Evolutionary conservation across 1,284 basidiomycete genomes (phyloP), one percentile per base, ranked within the genome.

Genomic region (Abortiporus biennis): DNA sequence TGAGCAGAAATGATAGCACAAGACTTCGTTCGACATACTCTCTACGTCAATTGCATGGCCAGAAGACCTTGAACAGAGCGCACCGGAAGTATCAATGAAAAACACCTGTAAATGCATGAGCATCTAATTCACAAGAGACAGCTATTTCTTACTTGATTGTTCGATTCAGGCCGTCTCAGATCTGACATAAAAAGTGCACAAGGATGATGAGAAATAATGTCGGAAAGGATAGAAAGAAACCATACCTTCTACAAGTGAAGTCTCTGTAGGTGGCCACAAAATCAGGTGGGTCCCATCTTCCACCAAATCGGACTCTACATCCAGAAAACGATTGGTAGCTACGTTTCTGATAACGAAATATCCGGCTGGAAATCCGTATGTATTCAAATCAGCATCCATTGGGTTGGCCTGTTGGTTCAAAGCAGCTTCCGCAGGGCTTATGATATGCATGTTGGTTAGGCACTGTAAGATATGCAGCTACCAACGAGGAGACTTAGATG

Each of bases 31-130:
- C 1, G 21, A 50, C 54, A 31, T 59, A 83, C 85, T 72, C 68
- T 88, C 76, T 25, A 89, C 60, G 54, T 90, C 87, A 33, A 90
- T 66, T 6, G 85, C 86, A 63, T 89, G 86, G 1, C 86, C 86
- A n/a, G 85, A 76, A 6, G 75, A 72, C 49, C 80, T 73, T 4
- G 84, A 86, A 56, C 84, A 89, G 31, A 90, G 60, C 9, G 76
- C 77, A 15, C 87, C 86, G 9, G 76, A 72, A 3, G 74, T 72
- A 58, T 90, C 87, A 39, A 89, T 74, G 64, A 85, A 90, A 63
- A 88, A 89, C 16, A 90, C 80, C 84, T 84, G 34, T 27, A 37
- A 23, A 40, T 42, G 12, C 16, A 32, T 47, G 4, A 38, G 16
- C 13, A 19, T 13, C 34, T 16, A 8, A 23, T 25, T 30, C 21